phyloP scores from a whole-genome alignment of 2,329 filamentous ascomycete genomes.

The Aureobasidium sp. region DNA sequence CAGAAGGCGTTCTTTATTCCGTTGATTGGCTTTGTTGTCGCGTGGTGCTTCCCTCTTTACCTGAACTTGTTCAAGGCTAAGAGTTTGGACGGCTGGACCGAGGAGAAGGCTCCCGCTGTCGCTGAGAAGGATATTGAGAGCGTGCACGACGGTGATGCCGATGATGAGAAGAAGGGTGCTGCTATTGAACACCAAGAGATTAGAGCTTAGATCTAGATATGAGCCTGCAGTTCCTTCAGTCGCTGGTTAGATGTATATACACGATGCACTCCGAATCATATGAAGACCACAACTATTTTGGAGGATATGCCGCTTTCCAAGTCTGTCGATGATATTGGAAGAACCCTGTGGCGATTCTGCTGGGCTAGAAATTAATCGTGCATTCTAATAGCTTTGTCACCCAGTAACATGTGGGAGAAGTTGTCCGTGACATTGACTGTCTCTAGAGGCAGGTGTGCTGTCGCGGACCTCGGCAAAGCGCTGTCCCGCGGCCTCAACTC shows the following conservation, averaged over 20 bases:
- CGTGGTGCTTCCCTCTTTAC: constrained; percentile 39
- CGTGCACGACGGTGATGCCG: background rate
- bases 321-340: too few species aligned
- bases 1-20: constrained; percentile 62
- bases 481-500: too few species aligned
- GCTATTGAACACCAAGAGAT: constrained; percentile 5
- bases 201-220: background rate
- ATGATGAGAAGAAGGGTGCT: constrained; percentile 11
- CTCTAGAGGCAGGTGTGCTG: constrained; percentile 19
- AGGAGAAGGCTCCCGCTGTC: constrained; percentile 40
- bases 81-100: constrained; percentile 48
- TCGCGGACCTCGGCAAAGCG: constrained; percentile 23
- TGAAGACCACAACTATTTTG: background rate
- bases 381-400: too few species aligned
- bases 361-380: too few species aligned
- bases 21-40: constrained; percentile 43
- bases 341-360: too few species aligned
- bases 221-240: background rate
- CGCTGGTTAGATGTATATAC: background rate
- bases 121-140: constrained; percentile 28
- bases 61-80: constrained; percentile 60
- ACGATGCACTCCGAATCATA: background rate
- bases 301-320: constrained; percentile 31
- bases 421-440: too few species aligned
- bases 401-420: too few species aligned